A percentile compares a stretch with the other conserved stretches of the same genome.
phyloP scores from a whole-genome alignment of 805 yeast genomes.

The Wickerhamomyces sydowiorum region DNA sequence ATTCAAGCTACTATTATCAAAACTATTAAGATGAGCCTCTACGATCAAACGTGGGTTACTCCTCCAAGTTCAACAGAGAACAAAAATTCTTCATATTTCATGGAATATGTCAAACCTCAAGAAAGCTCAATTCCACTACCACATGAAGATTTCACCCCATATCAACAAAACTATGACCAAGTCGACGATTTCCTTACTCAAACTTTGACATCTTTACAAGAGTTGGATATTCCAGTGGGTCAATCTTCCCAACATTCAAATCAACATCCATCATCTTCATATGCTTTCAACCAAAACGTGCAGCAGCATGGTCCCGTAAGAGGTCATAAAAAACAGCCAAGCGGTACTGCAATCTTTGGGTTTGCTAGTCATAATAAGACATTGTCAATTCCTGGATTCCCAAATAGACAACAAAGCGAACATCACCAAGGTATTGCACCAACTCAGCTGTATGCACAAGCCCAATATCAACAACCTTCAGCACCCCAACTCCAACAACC shows the following conservation, averaged over 20 bases:
- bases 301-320: not conserved
- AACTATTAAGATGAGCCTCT: not conserved
- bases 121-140: constrained; percentile 2
- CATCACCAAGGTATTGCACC: constrained; percentile 14
- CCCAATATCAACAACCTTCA: constrained; percentile 12
- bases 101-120: not conserved
- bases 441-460: constrained; percentile 11
- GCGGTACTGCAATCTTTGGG: constrained; percentile 83
- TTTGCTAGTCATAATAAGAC: constrained; percentile 59
- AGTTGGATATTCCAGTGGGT: constrained; percentile 53
- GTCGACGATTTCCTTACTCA: constrained; percentile 30
- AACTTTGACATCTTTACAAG: constrained; percentile 50
- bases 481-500: constrained; percentile 12
- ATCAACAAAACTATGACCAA: not conserved
- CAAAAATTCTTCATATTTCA: not conserved
- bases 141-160: constrained; percentile 3
- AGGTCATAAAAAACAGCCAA: constrained; percentile 53
- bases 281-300: constrained; percentile 5
- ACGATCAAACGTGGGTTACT: not conserved
- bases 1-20: not conserved
- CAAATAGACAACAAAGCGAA: constrained; percentile 17
- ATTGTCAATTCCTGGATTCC: constrained; percentile 51
- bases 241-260: constrained; percentile 15
- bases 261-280: constrained; percentile 7
- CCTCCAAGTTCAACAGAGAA: constrained; percentile 1